Base-by-base conservation (phyloP, 371 early-diverging fungal species). In the Mucor saturninus region DNA sequence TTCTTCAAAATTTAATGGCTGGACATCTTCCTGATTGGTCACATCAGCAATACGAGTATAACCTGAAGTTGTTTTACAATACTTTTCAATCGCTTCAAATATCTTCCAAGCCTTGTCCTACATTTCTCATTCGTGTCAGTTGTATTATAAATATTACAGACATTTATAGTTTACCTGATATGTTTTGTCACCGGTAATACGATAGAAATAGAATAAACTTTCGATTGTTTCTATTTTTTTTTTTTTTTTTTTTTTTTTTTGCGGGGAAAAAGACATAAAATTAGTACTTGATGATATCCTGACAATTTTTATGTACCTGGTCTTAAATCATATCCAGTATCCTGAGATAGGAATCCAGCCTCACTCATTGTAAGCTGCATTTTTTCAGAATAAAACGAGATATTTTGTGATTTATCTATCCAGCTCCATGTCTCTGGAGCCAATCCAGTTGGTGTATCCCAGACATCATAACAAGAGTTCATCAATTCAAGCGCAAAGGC, bases 181-280 rank as follows among this genome's bases (percentile, higher is more conserved):
- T 42, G 68, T 75, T 38, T 72, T 72, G 54, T 93, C 83, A 2
- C 91, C 89, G 15, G 95, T 93, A 32, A 91, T 65, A 6, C 93
- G 82, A 62, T 84, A 93, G 61, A 90, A 71, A 32, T 85, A 79
- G 75, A 91, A 93, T 9, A 94, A 67, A 55, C 88, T 86, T 73
- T 94, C 95, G 32, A 93, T 62, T 0, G 90, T 88, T 78, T 94
- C 94, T 69, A 79, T 46, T 21, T 21, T 21, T 21, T 21, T 21
- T 46, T 21, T 35, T 35, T 46, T 21, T 21, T 21, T 21, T 21
- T 21, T 46, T 21, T 35, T 35, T 35, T n/a, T 75, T 38, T 15
- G 54, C 42, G 35, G 37, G 37, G 53, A 37, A 53, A n/a, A 53
- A 11, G 32, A 5, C 15, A 32, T 50, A 42, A 13, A 30, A 30